phyloP scores from a whole-genome alignment of 2,329 filamentous ascomycete species.

The Orbilia blumenaviensis region DNA sequence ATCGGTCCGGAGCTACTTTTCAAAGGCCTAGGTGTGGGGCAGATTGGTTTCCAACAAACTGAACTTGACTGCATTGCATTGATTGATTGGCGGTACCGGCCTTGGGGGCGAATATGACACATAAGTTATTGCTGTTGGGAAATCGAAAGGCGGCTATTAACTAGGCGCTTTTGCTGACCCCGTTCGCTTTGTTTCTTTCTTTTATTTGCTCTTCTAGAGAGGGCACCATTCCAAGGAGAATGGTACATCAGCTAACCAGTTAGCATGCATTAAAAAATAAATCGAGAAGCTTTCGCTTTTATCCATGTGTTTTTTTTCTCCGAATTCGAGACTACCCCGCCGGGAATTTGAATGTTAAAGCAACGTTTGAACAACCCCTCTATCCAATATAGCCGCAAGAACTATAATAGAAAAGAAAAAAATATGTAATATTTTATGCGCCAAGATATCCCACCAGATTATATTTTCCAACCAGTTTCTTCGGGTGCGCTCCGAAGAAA shows the following conservation, averaged over 20 bases:
- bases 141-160: constrained; percentile 2
- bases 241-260: not conserved
- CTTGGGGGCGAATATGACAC: not conserved
- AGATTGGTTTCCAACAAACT: constrained; percentile 12
- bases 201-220: not conserved
- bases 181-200: constrained; percentile 1
- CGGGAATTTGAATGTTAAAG: constrained; percentile 4
- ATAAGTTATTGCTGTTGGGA: constrained; percentile 1
- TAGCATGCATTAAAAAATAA: not conserved
- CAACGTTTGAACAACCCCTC: not conserved
- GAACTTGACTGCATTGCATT: not conserved
- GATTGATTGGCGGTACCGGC: not conserved
- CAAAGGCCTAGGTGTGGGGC: constrained; percentile 16
- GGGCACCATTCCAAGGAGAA: not conserved
- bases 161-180: constrained; percentile 3
- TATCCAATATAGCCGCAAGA: not conserved
- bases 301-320: not conserved
- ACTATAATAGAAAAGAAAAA: not conserved
- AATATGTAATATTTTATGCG: not conserved
- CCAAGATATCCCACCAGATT: not conserved
- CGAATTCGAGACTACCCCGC: not conserved
- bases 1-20: constrained; percentile 38
- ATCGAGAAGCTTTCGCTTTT: constrained; percentile 8
- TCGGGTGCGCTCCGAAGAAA: not conserved
- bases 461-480: not conserved